phyloP scores from a whole-genome alignment of 345 rosid species.

The Eucalyptus coolabah region DNA sequence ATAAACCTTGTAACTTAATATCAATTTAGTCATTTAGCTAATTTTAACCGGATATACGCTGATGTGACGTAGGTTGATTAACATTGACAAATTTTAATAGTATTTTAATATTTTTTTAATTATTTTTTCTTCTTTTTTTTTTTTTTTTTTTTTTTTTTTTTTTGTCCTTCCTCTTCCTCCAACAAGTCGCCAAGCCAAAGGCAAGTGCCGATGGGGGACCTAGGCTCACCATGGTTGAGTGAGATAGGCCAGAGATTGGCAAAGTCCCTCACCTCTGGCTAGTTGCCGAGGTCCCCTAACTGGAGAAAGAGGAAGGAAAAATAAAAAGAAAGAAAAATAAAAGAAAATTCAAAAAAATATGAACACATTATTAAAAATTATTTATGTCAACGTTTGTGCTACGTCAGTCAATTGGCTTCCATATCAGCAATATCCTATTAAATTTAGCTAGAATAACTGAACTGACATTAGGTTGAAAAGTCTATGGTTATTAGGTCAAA shows the following conservation, averaged over 20 bases:
- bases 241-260: rapidly evolving
- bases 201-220: too few species aligned
- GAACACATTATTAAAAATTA: too few species aligned
- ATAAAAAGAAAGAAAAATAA: too few species aligned
- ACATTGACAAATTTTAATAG: rapidly evolving
- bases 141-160: rapidly evolving
- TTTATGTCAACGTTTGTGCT: rapidly evolving
- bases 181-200: rapidly evolving
- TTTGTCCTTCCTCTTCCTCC: too few species aligned
- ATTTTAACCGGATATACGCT: rapidly evolving
- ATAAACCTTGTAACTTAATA: rapidly evolving
- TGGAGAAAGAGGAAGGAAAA: rapidly evolving
- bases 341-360: too few species aligned
- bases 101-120: too few species aligned
- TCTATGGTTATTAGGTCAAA: too few species aligned
- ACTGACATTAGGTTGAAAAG: rapidly evolving
- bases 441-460: rapidly evolving
- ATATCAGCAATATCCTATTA: too few species aligned
- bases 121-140: too few species aligned
- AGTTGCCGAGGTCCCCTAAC: rapidly evolving
- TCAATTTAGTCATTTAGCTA: rapidly evolving
- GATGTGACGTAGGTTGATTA: rapidly evolving
- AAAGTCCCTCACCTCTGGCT: too few species aligned
- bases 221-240: too few species aligned
- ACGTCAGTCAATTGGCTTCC: rapidly evolving